Percentiles rank a stretch among this genome's conserved stretches.
Evolutionary conservation across 1,139 yeast genomes (phyloP).

Genomic region (Candida tunisiensis): DNA sequence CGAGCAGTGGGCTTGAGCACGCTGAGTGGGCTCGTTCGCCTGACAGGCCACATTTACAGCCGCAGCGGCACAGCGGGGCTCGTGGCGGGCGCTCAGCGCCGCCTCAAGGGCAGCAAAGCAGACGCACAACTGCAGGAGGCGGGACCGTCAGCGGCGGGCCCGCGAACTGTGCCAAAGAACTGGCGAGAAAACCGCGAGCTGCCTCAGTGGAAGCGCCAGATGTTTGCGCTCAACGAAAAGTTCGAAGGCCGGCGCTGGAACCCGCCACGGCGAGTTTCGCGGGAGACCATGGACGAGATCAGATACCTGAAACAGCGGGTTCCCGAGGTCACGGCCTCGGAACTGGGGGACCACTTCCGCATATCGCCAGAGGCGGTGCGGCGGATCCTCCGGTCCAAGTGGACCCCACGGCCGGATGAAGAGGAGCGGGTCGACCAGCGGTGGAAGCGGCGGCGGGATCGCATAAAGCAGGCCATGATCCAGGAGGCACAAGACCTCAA

Average conservation of each 20-base stretch:
- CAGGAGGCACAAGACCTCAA: no score
- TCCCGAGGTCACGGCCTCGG: conserved; percentile 45
- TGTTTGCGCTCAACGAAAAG: conserved; percentile 41
- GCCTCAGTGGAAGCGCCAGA: conserved; percentile 56
- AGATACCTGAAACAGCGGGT: conserved; percentile 31
- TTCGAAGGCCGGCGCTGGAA: conserved; percentile 45
- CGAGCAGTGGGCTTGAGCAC: no score
- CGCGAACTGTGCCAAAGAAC: conserved; percentile 20
- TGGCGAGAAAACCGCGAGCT: conserved; percentile 25
- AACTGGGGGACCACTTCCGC: conserved; percentile 46
- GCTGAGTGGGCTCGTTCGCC: no score
- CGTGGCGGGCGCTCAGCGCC: no score
- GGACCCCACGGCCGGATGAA: conserved; percentile 53
- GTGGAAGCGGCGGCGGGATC: conserved; percentile 31
- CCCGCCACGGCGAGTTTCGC: conserved; percentile 49
- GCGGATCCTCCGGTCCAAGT: conserved; percentile 58
- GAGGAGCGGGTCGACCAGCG: conserved; percentile 26
- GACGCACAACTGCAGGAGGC: neutral
- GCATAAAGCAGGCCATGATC: no score
- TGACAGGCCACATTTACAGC: no score
- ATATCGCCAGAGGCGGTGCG: conserved; percentile 76
- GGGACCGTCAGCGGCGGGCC: conserved; percentile 3
- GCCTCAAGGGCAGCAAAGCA: no score
- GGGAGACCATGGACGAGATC: conserved; percentile 56
- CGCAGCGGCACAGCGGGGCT: no score